A percentile compares a stretch with the other conserved stretches of the same genome.
phyloP scores from a whole-genome alignment of 306 rosid genomes.

The Castanea mollissima region DNA sequence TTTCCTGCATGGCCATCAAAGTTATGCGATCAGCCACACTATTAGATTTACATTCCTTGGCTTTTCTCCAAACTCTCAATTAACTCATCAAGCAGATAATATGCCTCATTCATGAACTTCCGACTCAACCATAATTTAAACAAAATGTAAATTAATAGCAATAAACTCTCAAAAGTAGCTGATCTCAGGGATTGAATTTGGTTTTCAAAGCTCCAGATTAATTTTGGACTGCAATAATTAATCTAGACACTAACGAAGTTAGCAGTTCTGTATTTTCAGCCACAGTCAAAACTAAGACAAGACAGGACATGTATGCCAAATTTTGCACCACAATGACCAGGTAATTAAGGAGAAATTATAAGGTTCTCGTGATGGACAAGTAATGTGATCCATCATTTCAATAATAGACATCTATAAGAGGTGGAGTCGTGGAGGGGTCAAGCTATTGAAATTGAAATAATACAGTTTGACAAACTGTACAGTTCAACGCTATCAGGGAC shows the following conservation, averaged over 20 bases:
- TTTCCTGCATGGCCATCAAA: slow-evolving; percentile 60
- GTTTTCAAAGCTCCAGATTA: background rate
- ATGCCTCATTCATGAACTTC: background rate
- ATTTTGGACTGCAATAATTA: background rate
- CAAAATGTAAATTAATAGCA: background rate
- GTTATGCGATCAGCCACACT: background rate
- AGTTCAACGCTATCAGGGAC: too few species aligned
- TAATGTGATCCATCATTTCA: too few species aligned
- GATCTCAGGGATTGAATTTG: background rate
- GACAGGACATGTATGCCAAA: background rate
- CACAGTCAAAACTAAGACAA: background rate
- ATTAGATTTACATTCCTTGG: background rate
- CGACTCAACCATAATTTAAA: slow-evolving; percentile 2
- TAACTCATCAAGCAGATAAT: background rate
- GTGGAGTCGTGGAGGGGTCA: too few species aligned
- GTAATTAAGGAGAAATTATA: too few species aligned
- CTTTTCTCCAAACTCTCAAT: background rate
- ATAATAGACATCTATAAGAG: too few species aligned
- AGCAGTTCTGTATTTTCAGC: background rate
- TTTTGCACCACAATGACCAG: background rate
- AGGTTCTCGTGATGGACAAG: too few species aligned
- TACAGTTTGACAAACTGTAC: too few species aligned
- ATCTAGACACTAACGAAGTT: background rate
- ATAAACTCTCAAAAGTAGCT: background rate
- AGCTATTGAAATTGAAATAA: too few species aligned